A percentile compares a stretch with the other conserved stretches of the same genome.
Conservation (phyloP, 2,329 filamentous ascomycete genomes). For the Lecanoromycetidae sp. region DNA sequence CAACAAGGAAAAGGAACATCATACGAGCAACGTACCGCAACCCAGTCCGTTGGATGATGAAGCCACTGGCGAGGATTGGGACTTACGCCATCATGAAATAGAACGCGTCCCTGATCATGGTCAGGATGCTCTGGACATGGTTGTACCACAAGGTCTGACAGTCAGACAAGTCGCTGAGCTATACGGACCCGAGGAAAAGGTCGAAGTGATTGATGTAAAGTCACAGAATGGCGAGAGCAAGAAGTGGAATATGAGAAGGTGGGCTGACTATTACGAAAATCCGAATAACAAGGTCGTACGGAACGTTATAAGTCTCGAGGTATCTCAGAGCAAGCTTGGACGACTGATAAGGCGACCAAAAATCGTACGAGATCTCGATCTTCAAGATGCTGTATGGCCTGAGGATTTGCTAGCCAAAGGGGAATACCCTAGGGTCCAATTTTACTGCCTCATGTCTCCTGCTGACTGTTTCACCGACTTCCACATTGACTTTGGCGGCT, state of each 20-base stretch:
- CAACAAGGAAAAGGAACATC: slow-evolving; percentile 20
- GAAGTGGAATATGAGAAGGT: slow-evolving; percentile 53
- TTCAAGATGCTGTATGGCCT: slow-evolving; percentile 42
- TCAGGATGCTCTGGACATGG: slow-evolving; percentile 56
- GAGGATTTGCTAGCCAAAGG: slow-evolving; percentile 40
- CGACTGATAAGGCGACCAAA: slow-evolving; percentile 50
- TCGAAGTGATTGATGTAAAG: slow-evolving; percentile 59
- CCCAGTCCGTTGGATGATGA: slow-evolving; percentile 23
- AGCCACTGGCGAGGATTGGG: slow-evolving; percentile 18
- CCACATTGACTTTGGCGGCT: slow-evolving; percentile 60
- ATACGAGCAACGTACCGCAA: slow-evolving; percentile 30
- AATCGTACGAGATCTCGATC: slow-evolving; percentile 50
- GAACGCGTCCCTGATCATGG: slow-evolving; percentile 44
- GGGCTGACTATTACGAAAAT: slow-evolving; percentile 56
- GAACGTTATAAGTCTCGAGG: slow-evolving; percentile 58
- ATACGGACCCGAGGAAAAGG: slow-evolving; percentile 48
- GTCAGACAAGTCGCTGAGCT: slow-evolving; percentile 52
- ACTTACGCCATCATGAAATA: slow-evolving; percentile 25
- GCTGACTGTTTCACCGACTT: slow-evolving; percentile 61
- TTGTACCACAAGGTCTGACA: slow-evolving; percentile 52
- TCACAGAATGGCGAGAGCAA: slow-evolving; percentile 54
- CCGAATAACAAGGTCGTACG: slow-evolving; percentile 48
- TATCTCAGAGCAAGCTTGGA: slow-evolving; percentile 52
- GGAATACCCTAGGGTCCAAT: slow-evolving; percentile 52
- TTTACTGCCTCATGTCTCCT: slow-evolving; percentile 59